phyloP scores from a whole-genome alignment of 2,329 filamentous ascomycete species.

The Fusarium xyrophilum region DNA sequence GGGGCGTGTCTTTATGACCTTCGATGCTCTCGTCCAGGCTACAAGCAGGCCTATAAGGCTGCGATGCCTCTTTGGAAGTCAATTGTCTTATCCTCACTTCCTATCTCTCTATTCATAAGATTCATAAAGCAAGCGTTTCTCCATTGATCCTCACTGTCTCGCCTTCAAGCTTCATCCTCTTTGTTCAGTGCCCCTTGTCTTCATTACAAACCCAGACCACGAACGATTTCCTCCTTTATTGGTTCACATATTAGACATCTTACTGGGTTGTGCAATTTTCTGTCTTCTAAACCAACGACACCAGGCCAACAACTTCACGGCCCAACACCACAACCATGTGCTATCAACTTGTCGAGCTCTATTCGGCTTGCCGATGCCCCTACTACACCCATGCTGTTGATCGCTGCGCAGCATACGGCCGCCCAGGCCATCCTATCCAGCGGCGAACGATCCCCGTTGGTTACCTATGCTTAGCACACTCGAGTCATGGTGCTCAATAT shows the following conservation, averaged over 20 bases:
- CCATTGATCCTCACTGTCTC: slow-evolving; percentile 9
- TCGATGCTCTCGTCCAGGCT: slow-evolving; percentile 41
- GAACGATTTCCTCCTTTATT: slow-evolving; percentile 8
- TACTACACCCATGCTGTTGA: slow-evolving; percentile 90
- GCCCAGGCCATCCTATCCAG: slow-evolving; percentile 73
- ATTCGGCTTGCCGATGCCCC: slow-evolving; percentile 84
- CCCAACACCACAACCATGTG: slow-evolving; percentile 68
- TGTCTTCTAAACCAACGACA: slow-evolving; percentile 15
- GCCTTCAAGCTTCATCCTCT: slow-evolving; percentile 13
- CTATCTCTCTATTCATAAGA: slow-evolving; percentile 30
- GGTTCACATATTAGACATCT: slow-evolving; percentile 6
- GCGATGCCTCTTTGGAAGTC: slow-evolving; percentile 53
- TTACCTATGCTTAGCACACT: slow-evolving; percentile 68
- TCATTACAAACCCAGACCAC: not conserved
- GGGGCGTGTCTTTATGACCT: slow-evolving; percentile 35
- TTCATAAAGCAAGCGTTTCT: slow-evolving; percentile 23
- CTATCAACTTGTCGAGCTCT: slow-evolving; percentile 84
- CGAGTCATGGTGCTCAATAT: slow-evolving; percentile 49
- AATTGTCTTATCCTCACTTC: slow-evolving; percentile 40
- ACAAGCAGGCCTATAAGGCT: slow-evolving; percentile 59
- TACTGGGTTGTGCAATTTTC: slow-evolving; percentile 2
- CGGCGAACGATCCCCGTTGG: slow-evolving; percentile 83
- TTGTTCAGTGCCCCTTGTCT: slow-evolving; percentile 2
- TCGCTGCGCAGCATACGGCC: slow-evolving; percentile 77
- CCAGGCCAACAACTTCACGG: slow-evolving; percentile 27